Evolutionary conservation across 345 rosid genomes (phyloP), one percentile per base, ranked within the genome.

Genomic region (Noccaea bulbosa): DNA sequence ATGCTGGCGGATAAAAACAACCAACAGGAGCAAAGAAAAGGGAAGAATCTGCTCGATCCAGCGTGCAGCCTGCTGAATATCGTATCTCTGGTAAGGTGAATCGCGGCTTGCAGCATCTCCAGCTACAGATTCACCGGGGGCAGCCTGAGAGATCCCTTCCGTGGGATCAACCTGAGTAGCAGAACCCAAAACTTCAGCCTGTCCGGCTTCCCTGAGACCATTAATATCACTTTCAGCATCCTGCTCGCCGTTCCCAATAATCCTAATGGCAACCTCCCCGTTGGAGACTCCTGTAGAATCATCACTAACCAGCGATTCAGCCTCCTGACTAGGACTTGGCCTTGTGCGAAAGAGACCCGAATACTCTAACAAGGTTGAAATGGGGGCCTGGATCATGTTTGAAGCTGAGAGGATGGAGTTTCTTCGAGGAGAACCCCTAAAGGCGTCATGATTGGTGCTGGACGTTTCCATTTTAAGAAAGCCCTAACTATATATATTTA

Each of bases 11-110:
- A 95, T 95, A 77, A 95, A 95, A 71, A 92, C 98, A 35, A 95
- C 96, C 85, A 95, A 75, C 24, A 95, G 91, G 80, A 95, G 99
- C 87, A 95, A 78, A 64, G 97, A 92, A 50, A 95, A 95, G 5
- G 99, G 99, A 33, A 95, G 94, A 63, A 92, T 84, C 79, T 95
- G 99, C 84, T 95, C 99, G 65, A 95, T 84, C 98, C 96, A 95
- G 67, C 99, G 86, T 0, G 99, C 98, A 74, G 98, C 97, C 73
- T 95, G 98, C 85, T 92, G 99, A 72, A 95, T 95, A 76, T 95
- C 99, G 77, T 95, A 95, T 80, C 99, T 89, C 81, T 92, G 99
- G 75, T 92, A 88, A 39, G 97, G 84, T 9, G 99, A 88, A 75
- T 94, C 98, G 71, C 96, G 81, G 63, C 77, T 77, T 50, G 74